Evolutionary conservation across 345 rosid genomes (phyloP).

Genomic region (Murraya koenigii): DNA sequence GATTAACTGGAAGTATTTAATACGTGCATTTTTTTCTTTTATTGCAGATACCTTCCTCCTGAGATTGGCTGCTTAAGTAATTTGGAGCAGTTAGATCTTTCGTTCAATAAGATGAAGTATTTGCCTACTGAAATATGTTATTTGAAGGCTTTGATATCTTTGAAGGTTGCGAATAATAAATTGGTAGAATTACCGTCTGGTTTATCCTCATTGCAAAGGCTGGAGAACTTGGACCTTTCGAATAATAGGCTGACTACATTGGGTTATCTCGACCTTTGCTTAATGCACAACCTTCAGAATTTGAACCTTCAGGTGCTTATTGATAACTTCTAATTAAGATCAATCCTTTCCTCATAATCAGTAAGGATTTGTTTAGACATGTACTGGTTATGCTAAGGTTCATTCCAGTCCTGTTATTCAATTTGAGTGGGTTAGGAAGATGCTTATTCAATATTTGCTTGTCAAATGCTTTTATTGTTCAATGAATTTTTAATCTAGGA

Average conservation of each 20-base stretch:
- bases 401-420: not conserved
- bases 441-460: not conserved
- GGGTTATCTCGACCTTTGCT: constrained; percentile 65
- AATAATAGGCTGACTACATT: constrained; percentile 74
- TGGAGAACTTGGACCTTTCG: constrained; percentile 79
- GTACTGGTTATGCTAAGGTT: not conserved
- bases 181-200: constrained; percentile 62
- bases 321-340: not conserved
- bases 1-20: constrained; percentile 8
- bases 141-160: constrained; percentile 59
- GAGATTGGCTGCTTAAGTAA: constrained; percentile 86
- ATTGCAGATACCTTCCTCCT: constrained; percentile 83
- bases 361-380: not conserved
- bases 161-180: constrained; percentile 86
- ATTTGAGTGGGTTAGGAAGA: not conserved
- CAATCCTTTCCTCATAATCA: not conserved
- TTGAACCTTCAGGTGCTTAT: constrained; percentile 79
- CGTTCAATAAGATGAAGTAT: constrained; percentile 85
- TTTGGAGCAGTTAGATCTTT: constrained; percentile 83
- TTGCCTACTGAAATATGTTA: constrained; percentile 72
- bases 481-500: not conserved
- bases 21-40: constrained; percentile 13
- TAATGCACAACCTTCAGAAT: constrained; percentile 65
- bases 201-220: constrained; percentile 62
- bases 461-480: not conserved